Conservation (phyloP, 2,329 filamentous ascomycete species). For the Diaporthe humulicola region DNA sequence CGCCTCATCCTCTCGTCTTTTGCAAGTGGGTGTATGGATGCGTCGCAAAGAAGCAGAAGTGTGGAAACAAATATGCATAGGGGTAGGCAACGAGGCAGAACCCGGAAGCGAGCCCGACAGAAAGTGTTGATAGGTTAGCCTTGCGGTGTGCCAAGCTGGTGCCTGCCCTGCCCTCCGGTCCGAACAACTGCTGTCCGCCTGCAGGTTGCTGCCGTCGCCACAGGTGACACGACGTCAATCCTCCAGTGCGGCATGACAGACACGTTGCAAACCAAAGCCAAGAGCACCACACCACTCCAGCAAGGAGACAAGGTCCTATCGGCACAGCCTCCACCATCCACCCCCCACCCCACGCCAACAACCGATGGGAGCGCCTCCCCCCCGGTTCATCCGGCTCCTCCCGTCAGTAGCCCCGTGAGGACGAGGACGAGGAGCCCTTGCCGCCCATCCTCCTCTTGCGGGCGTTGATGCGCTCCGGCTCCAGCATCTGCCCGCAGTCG, state of each 20-base stretch:
- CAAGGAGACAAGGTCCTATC: neutral
- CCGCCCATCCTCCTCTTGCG: slow-evolving; percentile 14
- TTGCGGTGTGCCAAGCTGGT: neutral
- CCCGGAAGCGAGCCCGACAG: neutral
- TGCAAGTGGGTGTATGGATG: neutral
- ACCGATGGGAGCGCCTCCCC: neutral
- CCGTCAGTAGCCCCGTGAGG: slow-evolving; percentile 23
- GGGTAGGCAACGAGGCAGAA: slow-evolving; percentile 23
- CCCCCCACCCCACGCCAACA: neutral
- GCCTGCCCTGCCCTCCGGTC: neutral
- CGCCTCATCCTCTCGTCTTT: neutral
- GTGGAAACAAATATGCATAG: neutral
- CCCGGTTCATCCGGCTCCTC: neutral
- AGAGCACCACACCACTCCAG: neutral
- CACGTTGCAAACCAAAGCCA: neutral
- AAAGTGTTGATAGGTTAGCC: neutral
- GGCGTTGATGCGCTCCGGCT: slow-evolving; percentile 55
- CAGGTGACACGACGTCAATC: neutral
- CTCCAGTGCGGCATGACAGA: neutral
- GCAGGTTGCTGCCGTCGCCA: slow-evolving; percentile 2
- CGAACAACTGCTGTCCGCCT: neutral
- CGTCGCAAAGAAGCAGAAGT: neutral
- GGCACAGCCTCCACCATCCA: neutral
- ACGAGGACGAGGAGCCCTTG: slow-evolving; percentile 36
- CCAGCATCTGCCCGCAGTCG: slow-evolving; percentile 61